A percentile compares a stretch with the other conserved stretches of the same genome.
These are phyloP conservation scores for Rosa persica DNA, from an alignment of 306 rosid genomes.

Conservation along the genomic window DNA sequence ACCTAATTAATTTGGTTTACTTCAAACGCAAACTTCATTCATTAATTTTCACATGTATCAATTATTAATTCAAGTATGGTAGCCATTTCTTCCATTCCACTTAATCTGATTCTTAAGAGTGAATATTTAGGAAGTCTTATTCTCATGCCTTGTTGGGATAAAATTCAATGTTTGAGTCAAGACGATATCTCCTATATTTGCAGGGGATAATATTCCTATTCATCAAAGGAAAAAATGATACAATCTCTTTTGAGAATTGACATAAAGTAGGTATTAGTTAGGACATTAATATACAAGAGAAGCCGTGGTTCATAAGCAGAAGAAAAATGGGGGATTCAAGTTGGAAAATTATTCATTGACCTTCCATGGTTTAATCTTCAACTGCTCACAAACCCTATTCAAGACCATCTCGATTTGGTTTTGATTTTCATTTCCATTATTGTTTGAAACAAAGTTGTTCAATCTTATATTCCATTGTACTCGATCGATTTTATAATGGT, in stretches of 20 bases:
- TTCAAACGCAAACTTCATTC: neutral
- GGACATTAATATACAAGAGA: neutral
- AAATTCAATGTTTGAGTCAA: neutral
- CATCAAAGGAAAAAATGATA: neutral
- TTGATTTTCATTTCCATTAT: too few relatives aligned
- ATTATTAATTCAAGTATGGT: neutral
- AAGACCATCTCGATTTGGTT: too few relatives aligned
- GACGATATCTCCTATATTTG: neutral
- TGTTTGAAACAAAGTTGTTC: neutral
- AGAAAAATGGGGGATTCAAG: neutral
- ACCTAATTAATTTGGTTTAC: neutral
- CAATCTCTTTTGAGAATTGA: neutral
- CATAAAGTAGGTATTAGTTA: neutral
- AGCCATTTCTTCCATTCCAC: neutral
- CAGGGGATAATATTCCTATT: neutral
- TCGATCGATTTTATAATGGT: neutral
- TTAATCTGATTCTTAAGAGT: neutral
- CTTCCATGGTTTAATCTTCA: neutral
- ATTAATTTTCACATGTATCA: neutral
- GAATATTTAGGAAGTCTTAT: neutral
- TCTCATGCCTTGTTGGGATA: neutral
- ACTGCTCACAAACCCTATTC: neutral
- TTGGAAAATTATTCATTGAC: neutral
- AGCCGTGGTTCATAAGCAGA: neutral
- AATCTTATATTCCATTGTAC: neutral